These are phyloP conservation scores for Isatis lusitanica DNA, from an alignment of 441 rosid genomes.

Conservation along the genomic window DNA sequence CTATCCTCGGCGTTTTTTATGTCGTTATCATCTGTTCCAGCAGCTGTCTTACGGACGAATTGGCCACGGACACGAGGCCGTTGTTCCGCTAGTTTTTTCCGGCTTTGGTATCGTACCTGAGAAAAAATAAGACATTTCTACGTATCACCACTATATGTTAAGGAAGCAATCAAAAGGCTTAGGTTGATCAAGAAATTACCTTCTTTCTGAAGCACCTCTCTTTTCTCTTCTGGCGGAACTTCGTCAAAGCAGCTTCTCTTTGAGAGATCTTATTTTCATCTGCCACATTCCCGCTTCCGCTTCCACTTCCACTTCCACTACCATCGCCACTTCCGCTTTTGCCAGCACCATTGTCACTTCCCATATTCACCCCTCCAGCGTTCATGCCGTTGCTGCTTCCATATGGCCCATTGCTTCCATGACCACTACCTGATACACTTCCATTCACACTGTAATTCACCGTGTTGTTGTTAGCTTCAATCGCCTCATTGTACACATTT, in stretches of 20 bases:
- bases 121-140: background rate
- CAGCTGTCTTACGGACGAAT: constrained; percentile 45
- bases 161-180: background rate
- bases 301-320: constrained; percentile 37
- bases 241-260: constrained; percentile 71
- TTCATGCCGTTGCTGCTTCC: constrained; percentile 52
- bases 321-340: constrained; percentile 46
- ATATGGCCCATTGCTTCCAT: constrained; percentile 46
- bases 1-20: constrained; percentile 25
- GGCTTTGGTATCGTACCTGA: constrained; percentile 61
- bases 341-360: constrained; percentile 48
- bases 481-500: constrained; percentile 45
- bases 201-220: constrained; percentile 83
- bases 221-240: constrained; percentile 86
- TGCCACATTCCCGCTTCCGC: constrained; percentile 31
- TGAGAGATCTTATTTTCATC: constrained; percentile 44
- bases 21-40: constrained; percentile 18
- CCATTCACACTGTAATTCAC: constrained; percentile 64
- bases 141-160: background rate
- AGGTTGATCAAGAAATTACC: constrained; percentile 42
- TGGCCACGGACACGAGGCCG: constrained; percentile 59
- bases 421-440: constrained; percentile 70
- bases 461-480: constrained; percentile 36
- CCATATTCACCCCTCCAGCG: constrained; percentile 43
- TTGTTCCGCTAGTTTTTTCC: constrained; percentile 58